Evolutionary conservation across 306 rosid species (phyloP), one percentile per base, ranked within the genome.

Genomic region (Pachyrhizus erosus): DNA sequence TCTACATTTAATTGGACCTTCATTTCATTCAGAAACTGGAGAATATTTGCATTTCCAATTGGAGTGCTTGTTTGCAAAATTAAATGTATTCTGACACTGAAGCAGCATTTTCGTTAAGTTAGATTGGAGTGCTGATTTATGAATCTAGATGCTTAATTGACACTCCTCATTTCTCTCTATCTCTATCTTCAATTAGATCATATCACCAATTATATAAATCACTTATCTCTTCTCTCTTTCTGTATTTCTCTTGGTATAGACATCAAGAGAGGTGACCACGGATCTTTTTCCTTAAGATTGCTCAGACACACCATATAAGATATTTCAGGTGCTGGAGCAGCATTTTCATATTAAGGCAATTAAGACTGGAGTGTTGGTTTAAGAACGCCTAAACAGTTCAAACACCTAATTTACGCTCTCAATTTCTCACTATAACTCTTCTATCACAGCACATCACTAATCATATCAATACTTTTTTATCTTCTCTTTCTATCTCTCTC

Each of bases 21-120:
- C 14, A 8, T 33, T 33, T 65, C 74, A 18, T 29, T 27, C 62
- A 49, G 66, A 78, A 76, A 20, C 66, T 49, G 37, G 11, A 48
- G 66, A 52, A 67, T 20, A 78, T 49, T n/a, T 65, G 82, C 12
- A 65, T 39, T 12, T 33, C 23, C 58, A 66, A 18, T 46, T 31
- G n/a, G n/a, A 31, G 33, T 51, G 5, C 43, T 24, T 65, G 14
- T 17, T 65, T 33, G 7, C 2, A 65, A 33, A 18, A 65, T n/a
- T 33, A 17, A 33, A 20, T 68, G 9, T 29, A 1, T 5, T 54
- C 4, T 12, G 21, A 57, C 31, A 60, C n/a, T 60, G 37, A 23
- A 10, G 39, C 37, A 60, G 9, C n/a, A 26, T 21, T 57, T 52
- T 52, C 60, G 18, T 31, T 52, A n/a, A n/a, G 24, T 52, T n/a